Evolutionary conservation across 805 yeast species (phyloP).

Genomic region (Millerago galiae): DNA sequence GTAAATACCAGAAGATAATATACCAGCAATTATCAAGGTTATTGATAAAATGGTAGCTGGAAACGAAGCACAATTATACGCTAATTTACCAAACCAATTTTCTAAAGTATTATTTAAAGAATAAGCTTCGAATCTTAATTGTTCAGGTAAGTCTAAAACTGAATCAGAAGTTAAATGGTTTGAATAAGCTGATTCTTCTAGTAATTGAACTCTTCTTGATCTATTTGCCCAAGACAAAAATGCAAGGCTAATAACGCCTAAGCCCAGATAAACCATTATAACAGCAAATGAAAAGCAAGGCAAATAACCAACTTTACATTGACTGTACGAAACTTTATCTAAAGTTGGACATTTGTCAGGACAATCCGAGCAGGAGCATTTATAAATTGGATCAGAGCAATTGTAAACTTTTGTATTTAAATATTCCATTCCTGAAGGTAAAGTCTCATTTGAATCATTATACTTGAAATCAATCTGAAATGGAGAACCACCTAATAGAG

Average conservation of each 20-base stretch:
- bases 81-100: conserved; percentile 41
- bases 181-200: conserved; percentile 37
- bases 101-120: conserved; percentile 43
- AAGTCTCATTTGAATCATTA: conserved; percentile 28
- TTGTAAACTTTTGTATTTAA: conserved; percentile 16
- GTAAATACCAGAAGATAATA: conserved; percentile 46
- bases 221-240: conserved; percentile 19
- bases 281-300: conserved; percentile 73
- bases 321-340: conserved; percentile 34
- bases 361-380: conserved; percentile 91
- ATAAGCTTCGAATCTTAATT: conserved; percentile 33
- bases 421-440: conserved; percentile 13
- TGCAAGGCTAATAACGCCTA: conserved; percentile 21
- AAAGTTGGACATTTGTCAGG: conserved; percentile 70
- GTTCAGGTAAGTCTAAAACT: conserved; percentile 5
- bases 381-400: conserved; percentile 60
- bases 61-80: conserved; percentile 51
- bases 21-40: conserved; percentile 33
- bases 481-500: conserved; percentile 90
- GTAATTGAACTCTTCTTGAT: conserved; percentile 26
- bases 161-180: conserved; percentile 15
- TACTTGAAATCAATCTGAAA: conserved; percentile 81
- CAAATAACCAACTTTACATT: conserved; percentile 52
- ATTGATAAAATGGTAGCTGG: conserved; percentile 49
- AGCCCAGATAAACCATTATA: conserved; percentile 39